A percentile compares a stretch with the other conserved stretches of the same genome.
Evolutionary conservation across 345 rosid genomes (phyloP).

Genomic region (Salix arbutifolia): DNA sequence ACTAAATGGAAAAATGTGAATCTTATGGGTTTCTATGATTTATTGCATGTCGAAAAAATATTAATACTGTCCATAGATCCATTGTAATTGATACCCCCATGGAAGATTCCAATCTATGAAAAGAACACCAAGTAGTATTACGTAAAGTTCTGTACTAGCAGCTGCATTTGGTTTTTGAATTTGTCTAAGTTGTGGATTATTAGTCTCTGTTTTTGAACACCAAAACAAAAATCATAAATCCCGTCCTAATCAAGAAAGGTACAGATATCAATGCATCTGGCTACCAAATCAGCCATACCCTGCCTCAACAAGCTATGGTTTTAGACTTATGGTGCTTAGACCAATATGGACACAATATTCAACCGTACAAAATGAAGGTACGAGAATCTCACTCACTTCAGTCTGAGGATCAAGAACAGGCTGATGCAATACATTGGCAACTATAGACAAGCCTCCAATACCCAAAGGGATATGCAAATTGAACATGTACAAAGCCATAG

Average conservation of each 20-base stretch:
- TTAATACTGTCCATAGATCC: not conserved
- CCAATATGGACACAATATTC: not conserved
- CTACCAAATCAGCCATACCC: not conserved
- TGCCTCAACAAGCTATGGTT: not conserved
- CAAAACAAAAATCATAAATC: not conserved
- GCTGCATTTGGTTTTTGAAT: not conserved
- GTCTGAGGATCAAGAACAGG: slow-evolving; percentile 72
- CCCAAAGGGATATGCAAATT: slow-evolving; percentile 80
- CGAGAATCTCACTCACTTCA: slow-evolving; percentile 39
- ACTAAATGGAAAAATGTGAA: not conserved
- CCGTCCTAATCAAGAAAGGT: not conserved
- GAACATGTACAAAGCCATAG: slow-evolving; percentile 67
- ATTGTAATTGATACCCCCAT: not conserved
- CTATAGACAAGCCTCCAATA: slow-evolving; percentile 71
- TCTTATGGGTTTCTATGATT: not conserved
- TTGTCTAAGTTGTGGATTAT: not conserved
- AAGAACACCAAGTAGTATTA: not conserved
- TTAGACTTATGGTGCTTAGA: not conserved
- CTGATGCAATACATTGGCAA: slow-evolving; percentile 48
- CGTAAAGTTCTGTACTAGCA: not conserved
- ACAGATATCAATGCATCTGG: not conserved
- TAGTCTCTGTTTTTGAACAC: not conserved
- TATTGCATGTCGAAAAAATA: not conserved
- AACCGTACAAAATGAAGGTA: not conserved
- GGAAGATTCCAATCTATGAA: not conserved